Percentiles rank a stretch among this genome's conserved stretches.
phyloP scores from a whole-genome alignment of 2,329 filamentous ascomycete species.

The Chalara sp. region DNA sequence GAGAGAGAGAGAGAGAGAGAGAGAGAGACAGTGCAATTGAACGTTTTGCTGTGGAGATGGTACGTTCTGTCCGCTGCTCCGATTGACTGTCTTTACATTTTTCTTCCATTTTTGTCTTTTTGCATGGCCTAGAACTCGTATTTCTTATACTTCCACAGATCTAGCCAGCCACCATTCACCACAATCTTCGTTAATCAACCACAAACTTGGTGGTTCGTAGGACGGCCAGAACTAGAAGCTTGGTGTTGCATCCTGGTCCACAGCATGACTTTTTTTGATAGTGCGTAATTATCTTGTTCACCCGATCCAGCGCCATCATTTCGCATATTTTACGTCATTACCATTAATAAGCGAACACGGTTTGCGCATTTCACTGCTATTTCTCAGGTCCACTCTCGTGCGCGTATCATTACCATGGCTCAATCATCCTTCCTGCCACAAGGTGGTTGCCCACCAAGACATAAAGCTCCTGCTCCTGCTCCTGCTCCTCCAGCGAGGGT shows the following conservation, averaged over 20 bases:
- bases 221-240: neutral
- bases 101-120: neutral
- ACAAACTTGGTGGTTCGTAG: neutral
- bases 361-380: constrained; percentile 18
- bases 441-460: constrained; percentile 14
- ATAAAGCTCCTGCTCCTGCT: constrained; percentile 7
- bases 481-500: constrained; percentile 6
- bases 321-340: constrained; percentile 2
- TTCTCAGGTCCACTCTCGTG: neutral
- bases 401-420: constrained; percentile 20
- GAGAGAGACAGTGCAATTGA: no score
- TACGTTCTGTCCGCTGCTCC: neutral
- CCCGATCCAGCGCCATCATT: no score
- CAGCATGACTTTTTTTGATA: constrained; percentile 15
- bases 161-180: neutral
- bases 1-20: no score
- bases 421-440: constrained; percentile 12
- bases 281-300: no score
- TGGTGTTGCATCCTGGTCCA: neutral
- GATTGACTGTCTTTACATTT: neutral
- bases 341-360: constrained; percentile 27
- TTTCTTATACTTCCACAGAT: no score
- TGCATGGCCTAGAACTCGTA: neutral
- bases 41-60: no score
- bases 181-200: neutral